These are phyloP conservation scores for Trichoderma citrinoviride DNA, from an alignment of 2,329 filamentous ascomycete species.

Conservation along the genomic window DNA sequence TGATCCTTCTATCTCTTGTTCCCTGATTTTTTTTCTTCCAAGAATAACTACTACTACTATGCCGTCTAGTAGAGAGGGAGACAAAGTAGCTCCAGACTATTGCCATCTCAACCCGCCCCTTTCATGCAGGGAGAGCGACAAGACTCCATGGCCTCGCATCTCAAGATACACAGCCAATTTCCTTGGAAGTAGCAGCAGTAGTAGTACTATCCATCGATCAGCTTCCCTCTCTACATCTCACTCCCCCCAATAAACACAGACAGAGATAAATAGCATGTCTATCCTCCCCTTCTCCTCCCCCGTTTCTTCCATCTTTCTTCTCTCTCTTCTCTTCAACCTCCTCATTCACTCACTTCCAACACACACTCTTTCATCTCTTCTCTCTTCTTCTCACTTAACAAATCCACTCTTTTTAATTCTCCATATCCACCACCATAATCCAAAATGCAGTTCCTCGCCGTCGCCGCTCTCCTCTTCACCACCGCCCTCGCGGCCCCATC, in stretches of 20 bases:
- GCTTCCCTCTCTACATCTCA: no score
- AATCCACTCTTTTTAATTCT: neutral
- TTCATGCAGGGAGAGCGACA: conserved; percentile 1
- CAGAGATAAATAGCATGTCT: conserved; percentile 17
- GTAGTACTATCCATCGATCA: neutral
- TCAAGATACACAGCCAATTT: neutral
- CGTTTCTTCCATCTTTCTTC: no score
- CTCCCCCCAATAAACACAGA: neutral
- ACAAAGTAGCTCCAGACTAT: neutral
- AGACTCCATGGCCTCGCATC: neutral
- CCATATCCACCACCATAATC: neutral
- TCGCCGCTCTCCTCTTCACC: conserved; percentile 21
- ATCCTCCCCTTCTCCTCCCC: no score
- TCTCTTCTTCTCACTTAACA: neutral
- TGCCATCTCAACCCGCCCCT: neutral
- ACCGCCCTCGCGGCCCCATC: conserved; percentile 17
- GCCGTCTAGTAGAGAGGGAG: neutral
- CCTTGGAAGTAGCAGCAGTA: neutral
- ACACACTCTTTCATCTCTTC: neutral
- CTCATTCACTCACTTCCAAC: conserved; percentile 5
- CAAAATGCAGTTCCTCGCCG: conserved; percentile 23
- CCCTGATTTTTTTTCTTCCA: neutral
- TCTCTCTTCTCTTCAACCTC: neutral
- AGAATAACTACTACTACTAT: neutral
- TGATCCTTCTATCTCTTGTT: neutral